These are phyloP conservation scores for Fusarium hostae DNA, from an alignment of 2,329 filamentous ascomycete genomes.

Conservation along the genomic window DNA sequence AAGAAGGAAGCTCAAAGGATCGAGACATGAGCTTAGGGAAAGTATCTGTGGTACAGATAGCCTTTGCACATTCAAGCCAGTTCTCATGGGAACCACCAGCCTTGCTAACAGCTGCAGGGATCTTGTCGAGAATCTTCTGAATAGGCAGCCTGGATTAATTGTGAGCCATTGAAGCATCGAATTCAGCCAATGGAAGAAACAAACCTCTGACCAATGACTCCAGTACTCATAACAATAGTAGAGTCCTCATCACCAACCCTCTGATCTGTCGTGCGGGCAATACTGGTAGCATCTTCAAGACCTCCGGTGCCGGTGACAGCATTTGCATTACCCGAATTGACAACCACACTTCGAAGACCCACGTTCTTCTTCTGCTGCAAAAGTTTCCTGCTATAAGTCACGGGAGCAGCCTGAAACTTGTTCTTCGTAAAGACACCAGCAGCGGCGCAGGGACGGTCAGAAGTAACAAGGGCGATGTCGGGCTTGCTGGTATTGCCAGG, in stretches of 20 bases:
- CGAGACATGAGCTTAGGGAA: constrained; percentile 95
- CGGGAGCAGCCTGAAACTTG: constrained; percentile 96
- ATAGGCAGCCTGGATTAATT: constrained; percentile 76
- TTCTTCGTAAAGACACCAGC: constrained; percentile 98
- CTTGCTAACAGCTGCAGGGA: constrained; percentile 78
- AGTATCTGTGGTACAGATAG: constrained; percentile 98
- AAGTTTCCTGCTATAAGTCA: constrained; percentile 82
- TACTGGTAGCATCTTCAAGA: constrained; percentile 84
- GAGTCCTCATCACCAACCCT: constrained; percentile 59
- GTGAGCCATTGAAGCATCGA: constrained; percentile 3
- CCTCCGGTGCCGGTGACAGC: constrained; percentile 94
- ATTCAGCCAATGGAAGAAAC: constrained; percentile 28
- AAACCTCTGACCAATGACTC: constrained; percentile 92
- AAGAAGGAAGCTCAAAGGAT: constrained; percentile 85
- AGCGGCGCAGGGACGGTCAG: constrained; percentile 84
- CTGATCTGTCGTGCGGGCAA: constrained; percentile 83
- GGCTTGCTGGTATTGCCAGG: constrained; percentile 90
- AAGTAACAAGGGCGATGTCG: constrained; percentile 89
- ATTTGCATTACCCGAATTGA: constrained; percentile 97
- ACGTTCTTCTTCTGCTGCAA: constrained; percentile 73
- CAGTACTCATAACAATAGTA: constrained; percentile 98
- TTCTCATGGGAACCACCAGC: constrained; percentile 82
- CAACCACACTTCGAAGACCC: constrained; percentile 82
- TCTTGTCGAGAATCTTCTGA: constrained; percentile 84
- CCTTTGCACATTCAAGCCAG: constrained; percentile 87